Percentiles rank a stretch among this genome's conserved stretches.
Conservation (phyloP, 768 basidiomycete genomes). For the Tulasnella sp. region DNA sequence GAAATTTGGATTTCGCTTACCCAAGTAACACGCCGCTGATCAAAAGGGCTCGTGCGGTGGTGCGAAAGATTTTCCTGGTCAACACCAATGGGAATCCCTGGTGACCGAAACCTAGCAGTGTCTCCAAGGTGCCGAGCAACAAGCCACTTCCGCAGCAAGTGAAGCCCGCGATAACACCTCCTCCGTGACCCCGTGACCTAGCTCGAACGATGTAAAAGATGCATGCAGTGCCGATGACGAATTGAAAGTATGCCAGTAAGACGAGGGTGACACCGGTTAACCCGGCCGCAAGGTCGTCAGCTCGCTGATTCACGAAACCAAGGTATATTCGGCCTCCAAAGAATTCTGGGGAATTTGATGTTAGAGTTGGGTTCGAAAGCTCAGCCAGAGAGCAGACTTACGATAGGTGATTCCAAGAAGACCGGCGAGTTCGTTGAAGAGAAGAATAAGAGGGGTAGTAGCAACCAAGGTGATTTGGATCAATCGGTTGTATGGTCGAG, state of each 20-base stretch:
- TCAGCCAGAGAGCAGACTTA: not conserved
- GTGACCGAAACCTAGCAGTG: not conserved
- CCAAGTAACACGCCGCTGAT: not conserved
- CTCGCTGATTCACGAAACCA: not conserved
- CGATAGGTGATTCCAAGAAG: not conserved
- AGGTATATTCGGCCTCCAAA: not conserved
- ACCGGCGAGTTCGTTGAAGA: slow-evolving; percentile 12
- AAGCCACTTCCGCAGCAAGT: not conserved
- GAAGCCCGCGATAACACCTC: slow-evolving; percentile 1
- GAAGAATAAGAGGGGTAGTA: slow-evolving; percentile 5
- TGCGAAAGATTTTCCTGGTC: not conserved
- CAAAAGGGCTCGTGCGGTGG: not conserved
- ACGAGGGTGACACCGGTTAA: not conserved
- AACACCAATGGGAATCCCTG: not conserved
- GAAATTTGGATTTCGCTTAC: not conserved
- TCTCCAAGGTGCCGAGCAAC: not conserved
- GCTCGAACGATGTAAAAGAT: slow-evolving; percentile 7
- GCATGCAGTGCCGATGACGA: not conserved
- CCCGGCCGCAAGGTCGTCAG: not conserved
- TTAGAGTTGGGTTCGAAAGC: not conserved
- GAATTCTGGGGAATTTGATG: not conserved
- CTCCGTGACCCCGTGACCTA: slow-evolving; percentile 1
- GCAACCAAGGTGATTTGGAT: not conserved
- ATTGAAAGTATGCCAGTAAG: not conserved
- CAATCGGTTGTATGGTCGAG: not conserved